These are phyloP conservation scores for Nicotiana tabacum DNA, from an alignment of 257 asterid species.

Conservation along the genomic window DNA sequence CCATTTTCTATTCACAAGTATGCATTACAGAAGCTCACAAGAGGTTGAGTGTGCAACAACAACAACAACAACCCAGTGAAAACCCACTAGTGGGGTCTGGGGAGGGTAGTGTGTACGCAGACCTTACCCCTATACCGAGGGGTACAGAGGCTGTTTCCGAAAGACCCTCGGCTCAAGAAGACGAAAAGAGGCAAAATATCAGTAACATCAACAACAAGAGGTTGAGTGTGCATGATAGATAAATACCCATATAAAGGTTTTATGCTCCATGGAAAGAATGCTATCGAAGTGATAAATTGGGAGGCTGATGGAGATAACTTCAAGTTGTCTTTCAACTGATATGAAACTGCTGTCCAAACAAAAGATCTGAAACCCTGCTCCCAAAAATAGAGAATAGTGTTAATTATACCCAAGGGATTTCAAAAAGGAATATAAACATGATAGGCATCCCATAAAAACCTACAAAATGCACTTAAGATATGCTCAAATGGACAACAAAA, in stretches of 20 bases:
- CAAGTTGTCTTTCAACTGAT: constrained; percentile 86
- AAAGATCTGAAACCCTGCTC: constrained; percentile 96
- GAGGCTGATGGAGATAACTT: constrained; percentile 89
- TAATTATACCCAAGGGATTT: not conserved
- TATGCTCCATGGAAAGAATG: constrained; percentile 93
- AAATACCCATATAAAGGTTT: constrained; percentile 89
- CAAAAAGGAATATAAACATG: not conserved
- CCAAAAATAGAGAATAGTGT: constrained; percentile 12
- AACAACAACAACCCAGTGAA: too few species aligned
- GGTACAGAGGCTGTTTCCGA: too few species aligned
- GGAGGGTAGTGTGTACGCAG: too few species aligned
- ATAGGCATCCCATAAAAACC: not conserved
- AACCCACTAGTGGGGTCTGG: too few species aligned
- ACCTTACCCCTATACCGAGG: too few species aligned
- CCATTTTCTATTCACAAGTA: not conserved
- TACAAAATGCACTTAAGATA: not conserved
- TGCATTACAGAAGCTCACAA: not conserved
- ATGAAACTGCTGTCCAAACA: constrained; percentile 96
- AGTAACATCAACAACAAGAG: too few species aligned
- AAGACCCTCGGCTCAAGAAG: too few species aligned
- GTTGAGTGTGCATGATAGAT: constrained; percentile 3
- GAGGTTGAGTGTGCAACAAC: not conserved
- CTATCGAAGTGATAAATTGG: constrained; percentile 84
- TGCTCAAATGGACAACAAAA: not conserved
- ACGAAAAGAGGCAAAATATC: too few species aligned